A percentile compares a stretch with the other conserved stretches of the same genome.
These are phyloP conservation scores for Ustilago sp. DNA, from an alignment of 1,284 basidiomycete species.

Conservation along the genomic window DNA sequence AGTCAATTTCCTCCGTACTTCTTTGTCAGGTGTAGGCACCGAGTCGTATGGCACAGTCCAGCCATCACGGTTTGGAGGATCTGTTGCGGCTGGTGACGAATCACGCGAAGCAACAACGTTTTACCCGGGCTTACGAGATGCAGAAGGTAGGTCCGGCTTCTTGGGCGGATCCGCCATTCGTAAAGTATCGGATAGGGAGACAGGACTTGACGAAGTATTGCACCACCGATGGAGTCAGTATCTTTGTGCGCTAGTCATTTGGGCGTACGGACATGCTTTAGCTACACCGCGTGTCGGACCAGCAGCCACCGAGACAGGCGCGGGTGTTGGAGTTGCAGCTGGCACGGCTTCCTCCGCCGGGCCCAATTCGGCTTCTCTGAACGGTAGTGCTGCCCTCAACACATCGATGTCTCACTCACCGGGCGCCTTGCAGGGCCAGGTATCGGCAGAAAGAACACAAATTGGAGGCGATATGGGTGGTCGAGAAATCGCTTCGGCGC, in stretches of 20 bases:
- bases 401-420: slow-evolving; percentile 23
- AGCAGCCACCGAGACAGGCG: slow-evolving; percentile 9
- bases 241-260: slow-evolving; percentile 53
- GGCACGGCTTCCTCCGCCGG: slow-evolving; percentile 12
- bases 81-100: slow-evolving; percentile 18
- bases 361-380: slow-evolving; percentile 26
- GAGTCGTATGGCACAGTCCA: slow-evolving; percentile 46
- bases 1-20: slow-evolving; percentile 50
- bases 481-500: slow-evolving; percentile 4
- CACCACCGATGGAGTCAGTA: slow-evolving; percentile 60
- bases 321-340: background rate
- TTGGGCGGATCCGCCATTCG: slow-evolving; percentile 10
- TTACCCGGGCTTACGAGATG: slow-evolving; percentile 22
- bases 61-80: slow-evolving; percentile 17
- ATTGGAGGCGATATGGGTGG: slow-evolving; percentile 15
- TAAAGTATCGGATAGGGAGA: slow-evolving; percentile 30
- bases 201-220: slow-evolving; percentile 51
- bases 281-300: slow-evolving; percentile 29
- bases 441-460: slow-evolving; percentile 33
- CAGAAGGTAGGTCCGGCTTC: slow-evolving; percentile 9
- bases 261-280: slow-evolving; percentile 56
- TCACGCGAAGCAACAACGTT: slow-evolving; percentile 2
- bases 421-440: slow-evolving; percentile 27
- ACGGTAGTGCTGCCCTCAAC: slow-evolving; percentile 2
- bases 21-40: slow-evolving; percentile 36